A percentile compares a stretch with the other conserved stretches of the same genome.
phyloP scores from a whole-genome alignment of 106 monocot genomes.

The Apostasia ramifera region DNA sequence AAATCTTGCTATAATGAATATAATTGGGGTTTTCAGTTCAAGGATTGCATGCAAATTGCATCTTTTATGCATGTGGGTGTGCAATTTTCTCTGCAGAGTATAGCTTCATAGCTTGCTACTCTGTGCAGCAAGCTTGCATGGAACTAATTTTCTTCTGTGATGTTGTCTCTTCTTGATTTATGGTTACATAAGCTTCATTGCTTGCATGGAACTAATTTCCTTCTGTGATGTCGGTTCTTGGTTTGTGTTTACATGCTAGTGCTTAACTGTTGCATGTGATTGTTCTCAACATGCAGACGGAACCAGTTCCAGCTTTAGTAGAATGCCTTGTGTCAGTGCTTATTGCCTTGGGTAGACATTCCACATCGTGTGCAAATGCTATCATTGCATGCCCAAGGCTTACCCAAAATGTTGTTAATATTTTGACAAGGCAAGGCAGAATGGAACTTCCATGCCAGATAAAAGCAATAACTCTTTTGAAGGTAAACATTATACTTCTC shows the following conservation, averaged over 20 bases:
- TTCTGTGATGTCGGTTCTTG: too few relatives aligned
- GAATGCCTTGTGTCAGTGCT: conserved; percentile 84
- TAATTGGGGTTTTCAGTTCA: too few relatives aligned
- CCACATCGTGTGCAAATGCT: conserved; percentile 67
- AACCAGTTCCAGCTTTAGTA: conserved; percentile 62
- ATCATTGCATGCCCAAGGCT: conserved; percentile 79
- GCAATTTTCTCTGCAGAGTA: too few relatives aligned
- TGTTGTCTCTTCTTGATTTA: too few relatives aligned
- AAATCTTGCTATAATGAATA: too few relatives aligned
- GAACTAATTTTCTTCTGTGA: too few relatives aligned
- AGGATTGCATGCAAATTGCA: too few relatives aligned
- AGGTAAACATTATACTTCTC: conserved; percentile 29
- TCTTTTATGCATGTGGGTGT: too few relatives aligned
- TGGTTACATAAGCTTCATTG: too few relatives aligned
- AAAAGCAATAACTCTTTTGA: conserved; percentile 64
- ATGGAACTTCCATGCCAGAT: conserved; percentile 49
- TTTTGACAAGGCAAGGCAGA: conserved; percentile 36
- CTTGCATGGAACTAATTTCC: too few relatives aligned
- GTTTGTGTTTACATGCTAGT: neutral
- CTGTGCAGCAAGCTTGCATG: too few relatives aligned
- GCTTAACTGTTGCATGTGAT: neutral
- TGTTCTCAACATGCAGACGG: conserved; percentile 46
- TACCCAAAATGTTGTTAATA: conserved; percentile 45
- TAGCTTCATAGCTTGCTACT: too few relatives aligned
- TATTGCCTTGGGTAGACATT: conserved; percentile 82